phyloP scores from a whole-genome alignment of 2,329 filamentous ascomycete genomes.

The Colletotrichum nymphaeae region DNA sequence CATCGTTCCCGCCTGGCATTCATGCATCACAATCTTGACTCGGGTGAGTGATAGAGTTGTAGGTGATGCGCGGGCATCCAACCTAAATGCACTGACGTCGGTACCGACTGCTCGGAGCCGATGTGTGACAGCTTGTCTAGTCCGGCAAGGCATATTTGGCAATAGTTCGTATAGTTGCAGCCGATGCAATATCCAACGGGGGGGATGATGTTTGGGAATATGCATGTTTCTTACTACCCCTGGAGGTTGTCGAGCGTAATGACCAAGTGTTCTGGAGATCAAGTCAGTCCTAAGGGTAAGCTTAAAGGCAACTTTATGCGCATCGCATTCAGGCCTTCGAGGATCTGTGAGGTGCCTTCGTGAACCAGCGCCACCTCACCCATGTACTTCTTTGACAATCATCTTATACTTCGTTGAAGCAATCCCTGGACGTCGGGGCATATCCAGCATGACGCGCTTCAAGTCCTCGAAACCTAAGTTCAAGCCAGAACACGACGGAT shows the following conservation, averaged over 20 bases:
- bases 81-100: not conserved
- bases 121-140: not conserved
- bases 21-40: not conserved
- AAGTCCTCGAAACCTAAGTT: not conserved
- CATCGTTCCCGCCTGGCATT: slow-evolving; percentile 7
- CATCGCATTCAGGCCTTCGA: not conserved
- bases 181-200: not conserved
- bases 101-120: not conserved
- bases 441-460: not conserved
- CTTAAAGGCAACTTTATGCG: not conserved
- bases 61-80: not conserved
- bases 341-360: not conserved
- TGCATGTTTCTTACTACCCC: slow-evolving; percentile 4
- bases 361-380: not conserved
- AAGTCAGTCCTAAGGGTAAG: not conserved
- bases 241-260: not conserved
- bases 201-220: slow-evolving; percentile 5
- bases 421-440: not conserved
- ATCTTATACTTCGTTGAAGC: not conserved
- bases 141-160: slow-evolving; percentile 11
- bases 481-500: not conserved
- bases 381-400: not conserved
- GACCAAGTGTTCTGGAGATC: not conserved
- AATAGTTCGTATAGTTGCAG: not conserved
- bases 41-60: not conserved